Conservation (phyloP, 2,329 filamentous ascomycete genomes). For the Sphaerostilbella broomeana region DNA sequence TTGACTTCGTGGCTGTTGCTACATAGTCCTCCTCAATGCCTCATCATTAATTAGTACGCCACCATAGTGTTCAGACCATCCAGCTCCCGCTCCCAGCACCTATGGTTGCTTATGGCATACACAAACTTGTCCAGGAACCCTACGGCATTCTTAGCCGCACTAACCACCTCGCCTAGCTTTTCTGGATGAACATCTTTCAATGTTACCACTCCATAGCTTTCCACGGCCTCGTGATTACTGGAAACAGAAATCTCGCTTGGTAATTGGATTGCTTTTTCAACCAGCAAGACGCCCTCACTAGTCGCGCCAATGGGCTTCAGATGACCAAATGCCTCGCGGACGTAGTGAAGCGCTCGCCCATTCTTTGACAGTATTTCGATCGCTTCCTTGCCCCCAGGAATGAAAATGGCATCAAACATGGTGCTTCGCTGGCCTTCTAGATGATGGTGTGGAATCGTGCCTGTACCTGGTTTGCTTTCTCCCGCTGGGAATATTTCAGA, state of each 20-base stretch:
- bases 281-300: conserved; percentile 61
- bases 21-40: not conserved
- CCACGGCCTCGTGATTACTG: conserved; percentile 40
- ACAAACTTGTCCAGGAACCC: conserved; percentile 67
- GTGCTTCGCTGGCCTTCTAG: conserved; percentile 73
- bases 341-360: conserved; percentile 68
- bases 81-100: conserved; percentile 67
- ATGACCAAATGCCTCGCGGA: conserved; percentile 75
- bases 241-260: conserved; percentile 35
- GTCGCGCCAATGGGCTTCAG: conserved; percentile 73
- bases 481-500: conserved; percentile 52
- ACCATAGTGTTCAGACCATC: conserved; percentile 61
- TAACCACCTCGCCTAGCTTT: conserved; percentile 53
- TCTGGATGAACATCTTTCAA: conserved; percentile 46
- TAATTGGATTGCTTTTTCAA: conserved; percentile 43
- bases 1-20: no score
- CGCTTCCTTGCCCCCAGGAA: conserved; percentile 64
- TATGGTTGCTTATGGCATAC: conserved; percentile 62
- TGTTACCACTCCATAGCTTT: conserved; percentile 75
- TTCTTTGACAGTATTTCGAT: conserved; percentile 58
- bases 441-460: conserved; percentile 63
- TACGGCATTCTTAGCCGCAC: conserved; percentile 59
- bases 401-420: conserved; percentile 73
- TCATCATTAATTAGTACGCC: conserved; percentile 47
- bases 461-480: conserved; percentile 12